These are phyloP conservation scores for Scheffersomyces lignicola DNA, from an alignment of 1,139 yeast species.

Conservation along the genomic window DNA sequence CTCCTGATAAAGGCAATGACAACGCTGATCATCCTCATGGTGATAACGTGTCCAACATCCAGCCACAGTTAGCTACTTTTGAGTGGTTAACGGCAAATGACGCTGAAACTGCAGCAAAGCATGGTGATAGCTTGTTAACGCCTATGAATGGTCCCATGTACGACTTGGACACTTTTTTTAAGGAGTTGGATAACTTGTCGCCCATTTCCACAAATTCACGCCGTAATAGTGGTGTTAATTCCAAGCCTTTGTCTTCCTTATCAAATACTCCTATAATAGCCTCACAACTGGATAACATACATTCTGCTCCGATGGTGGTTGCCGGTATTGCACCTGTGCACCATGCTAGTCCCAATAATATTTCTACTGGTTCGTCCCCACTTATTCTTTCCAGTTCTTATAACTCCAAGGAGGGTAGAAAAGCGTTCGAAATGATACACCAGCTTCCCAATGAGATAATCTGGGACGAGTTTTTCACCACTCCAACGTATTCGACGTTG, in stretches of 20 bases:
- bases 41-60: neutral
- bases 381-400: constrained; percentile 1
- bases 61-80: constrained; percentile 18
- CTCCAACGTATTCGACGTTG: constrained; percentile 11
- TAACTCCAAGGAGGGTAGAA: constrained; percentile 45
- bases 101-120: neutral
- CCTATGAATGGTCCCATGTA: constrained; percentile 5
- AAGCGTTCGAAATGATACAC: constrained; percentile 59
- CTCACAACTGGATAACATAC: no score
- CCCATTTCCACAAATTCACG: constrained; percentile 21
- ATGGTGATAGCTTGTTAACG: constrained; percentile 1
- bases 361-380: neutral
- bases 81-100: constrained; percentile 27
- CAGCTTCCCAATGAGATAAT: constrained; percentile 69
- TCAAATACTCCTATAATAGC: neutral
- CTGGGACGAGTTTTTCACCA: constrained; percentile 74
- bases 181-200: constrained; percentile 35
- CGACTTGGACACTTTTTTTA: constrained; percentile 46
- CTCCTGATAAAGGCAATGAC: neutral
- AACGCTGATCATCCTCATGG: neutral
- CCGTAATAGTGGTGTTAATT: constrained; percentile 12
- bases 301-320: no score
- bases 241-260: constrained; percentile 2
- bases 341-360: constrained; percentile 10
- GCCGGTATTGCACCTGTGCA: constrained; percentile 11